Base-by-base conservation (phyloP, 1,139 yeast species). In the Saccharomyces uvarum region DNA sequence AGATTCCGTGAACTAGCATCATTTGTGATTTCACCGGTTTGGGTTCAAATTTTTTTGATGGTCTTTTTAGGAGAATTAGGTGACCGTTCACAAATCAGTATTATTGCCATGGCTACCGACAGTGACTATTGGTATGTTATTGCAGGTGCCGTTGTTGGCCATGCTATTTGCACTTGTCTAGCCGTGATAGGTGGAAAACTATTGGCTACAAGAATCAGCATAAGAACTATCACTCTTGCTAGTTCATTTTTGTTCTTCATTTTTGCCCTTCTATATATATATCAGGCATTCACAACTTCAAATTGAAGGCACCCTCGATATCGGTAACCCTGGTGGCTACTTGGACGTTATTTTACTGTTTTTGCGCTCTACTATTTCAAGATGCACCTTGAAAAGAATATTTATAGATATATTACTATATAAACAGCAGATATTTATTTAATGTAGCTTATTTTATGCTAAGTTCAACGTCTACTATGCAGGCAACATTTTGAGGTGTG, bases 31-130 rank as follows among this genome's bases (percentile, higher is more conserved):
- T 86, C 96, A 4, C 99, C 99, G 2, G 75, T 84, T 14, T 93
- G 96, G 91, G 86, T 91, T 62, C 97, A 93, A 74, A 95, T 93
- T 4, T 93, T 93, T 69, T 83, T 85, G 53, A 91, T 95, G 98
- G 89, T 97, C 1, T 95, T 95, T 70, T 76, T 93, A 55, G 99
- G 97, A 56, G 99, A 93, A 75, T 90, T 98, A 96, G 99, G 99
- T 51, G 99, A 93, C 71, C 83, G 99, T 66, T 90, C 97, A 13
- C 99, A 93, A 73, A 89, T 93, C 54, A 97, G 98, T 42, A 95
- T 97, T 47, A 90, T 93, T 66, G 99, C 99, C 53, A 87, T 93
- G 95, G 98, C 98, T 51, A 97, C 99, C 1, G 97, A 97, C 44
- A 84, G 90, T 42, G 88, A 90, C 70, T 93, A 89, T 74, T 84